Conservation (phyloP, 2,329 filamentous ascomycete species). For the Microthyrium microscopicum region DNA sequence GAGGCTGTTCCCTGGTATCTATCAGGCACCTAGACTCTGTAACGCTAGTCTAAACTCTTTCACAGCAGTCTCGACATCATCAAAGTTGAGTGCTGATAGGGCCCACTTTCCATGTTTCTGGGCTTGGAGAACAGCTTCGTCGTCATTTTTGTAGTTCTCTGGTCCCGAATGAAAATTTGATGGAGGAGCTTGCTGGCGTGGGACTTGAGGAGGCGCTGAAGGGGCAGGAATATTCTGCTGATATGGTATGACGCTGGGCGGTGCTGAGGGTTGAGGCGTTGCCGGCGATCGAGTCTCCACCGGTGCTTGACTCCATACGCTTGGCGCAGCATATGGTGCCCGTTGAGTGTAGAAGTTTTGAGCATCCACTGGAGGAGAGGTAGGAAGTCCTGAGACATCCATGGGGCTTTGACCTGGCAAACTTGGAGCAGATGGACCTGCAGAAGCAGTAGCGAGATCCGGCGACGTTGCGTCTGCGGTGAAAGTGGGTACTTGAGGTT, state of each 20-base stretch:
- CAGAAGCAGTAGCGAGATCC: conserved; percentile 19
- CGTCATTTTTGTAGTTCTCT: conserved; percentile 35
- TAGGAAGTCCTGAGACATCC: background rate
- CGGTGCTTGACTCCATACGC: no score
- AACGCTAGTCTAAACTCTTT: conserved; percentile 68
- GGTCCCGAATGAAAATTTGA: background rate
- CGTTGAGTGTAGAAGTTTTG: conserved; percentile 13
- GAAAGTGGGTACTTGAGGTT: conserved; percentile 30
- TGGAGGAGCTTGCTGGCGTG: conserved; percentile 10
- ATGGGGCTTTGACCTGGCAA: no score
- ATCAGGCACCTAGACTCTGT: conserved; percentile 47
- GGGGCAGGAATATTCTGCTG: conserved; percentile 3
- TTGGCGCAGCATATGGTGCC: no score
- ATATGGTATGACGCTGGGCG: conserved; percentile 8
- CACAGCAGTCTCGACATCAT: conserved; percentile 81
- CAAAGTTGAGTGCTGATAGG: conserved; percentile 90
- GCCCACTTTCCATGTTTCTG: conserved; percentile 97
- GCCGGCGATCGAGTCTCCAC: conserved; percentile 1
- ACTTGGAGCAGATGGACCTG: no score
- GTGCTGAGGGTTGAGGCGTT: conserved; percentile 4
- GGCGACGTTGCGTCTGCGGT: conserved; percentile 21
- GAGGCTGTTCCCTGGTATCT: no score
- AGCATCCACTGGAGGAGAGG: conserved; percentile 6
- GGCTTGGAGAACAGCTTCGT: conserved; percentile 55
- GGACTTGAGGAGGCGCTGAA: conserved; percentile 22